Percentiles rank a stretch among this genome's conserved stretches.
Evolutionary conservation across 352 stramenopile genomes (phyloP).

Genomic region (Phytophthora palmivora): DNA sequence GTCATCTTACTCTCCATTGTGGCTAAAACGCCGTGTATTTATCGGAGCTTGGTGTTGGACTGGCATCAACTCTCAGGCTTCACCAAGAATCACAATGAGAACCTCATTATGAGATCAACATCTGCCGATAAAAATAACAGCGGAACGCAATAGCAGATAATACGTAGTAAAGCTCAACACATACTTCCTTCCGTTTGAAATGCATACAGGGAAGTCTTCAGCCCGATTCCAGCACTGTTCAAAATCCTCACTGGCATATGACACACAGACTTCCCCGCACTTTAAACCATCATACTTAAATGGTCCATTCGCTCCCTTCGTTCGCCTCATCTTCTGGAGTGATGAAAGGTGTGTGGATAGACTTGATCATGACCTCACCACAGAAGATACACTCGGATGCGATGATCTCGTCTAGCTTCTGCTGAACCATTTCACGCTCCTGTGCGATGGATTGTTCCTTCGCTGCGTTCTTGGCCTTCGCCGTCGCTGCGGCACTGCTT

Average conservation of each 20-base stretch:
- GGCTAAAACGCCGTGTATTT: slow-evolving; percentile 6
- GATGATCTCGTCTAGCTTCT: slow-evolving; percentile 94
- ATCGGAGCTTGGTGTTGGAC: neutral
- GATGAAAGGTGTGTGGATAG: slow-evolving; percentile 93
- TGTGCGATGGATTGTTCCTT: slow-evolving; percentile 85
- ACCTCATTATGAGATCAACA: too few relatives aligned
- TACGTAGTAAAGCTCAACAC: slow-evolving; percentile 27
- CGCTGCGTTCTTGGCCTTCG: slow-evolving; percentile 63
- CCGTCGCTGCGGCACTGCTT: slow-evolving; percentile 45
- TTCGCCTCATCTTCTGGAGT: slow-evolving; percentile 84
- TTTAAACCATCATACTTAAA: slow-evolving; percentile 49
- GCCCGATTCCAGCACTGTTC: slow-evolving; percentile 1
- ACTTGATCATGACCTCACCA: slow-evolving; percentile 96
- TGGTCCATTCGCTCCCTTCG: slow-evolving; percentile 86
- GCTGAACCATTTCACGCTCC: slow-evolving; percentile 91
- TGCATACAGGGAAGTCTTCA: slow-evolving; percentile 2
- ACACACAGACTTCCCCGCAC: neutral
- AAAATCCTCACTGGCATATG: slow-evolving; percentile 5
- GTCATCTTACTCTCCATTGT: slow-evolving; percentile 21
- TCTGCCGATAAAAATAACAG: slow-evolving; percentile 31
- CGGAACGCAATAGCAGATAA: slow-evolving; percentile 1
- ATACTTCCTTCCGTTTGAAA: slow-evolving; percentile 30
- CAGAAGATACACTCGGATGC: slow-evolving; percentile 95
- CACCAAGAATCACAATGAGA: slow-evolving; percentile 2
- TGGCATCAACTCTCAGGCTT: slow-evolving; percentile 13